Evolutionary conservation across 179 eudicot species (phyloP).

Genomic region (Sideroxylon spinosum): DNA sequence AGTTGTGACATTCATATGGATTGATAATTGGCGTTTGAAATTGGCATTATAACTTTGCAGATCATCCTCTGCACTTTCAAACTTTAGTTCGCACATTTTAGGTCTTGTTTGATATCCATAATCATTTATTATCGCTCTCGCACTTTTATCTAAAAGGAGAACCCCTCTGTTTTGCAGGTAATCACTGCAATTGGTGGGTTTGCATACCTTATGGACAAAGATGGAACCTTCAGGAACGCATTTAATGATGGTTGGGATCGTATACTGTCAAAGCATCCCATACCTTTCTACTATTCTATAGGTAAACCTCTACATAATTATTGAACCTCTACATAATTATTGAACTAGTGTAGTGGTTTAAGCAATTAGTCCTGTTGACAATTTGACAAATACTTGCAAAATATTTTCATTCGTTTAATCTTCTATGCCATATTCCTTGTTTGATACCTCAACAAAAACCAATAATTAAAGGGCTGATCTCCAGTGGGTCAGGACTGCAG

Average conservation of each 20-base stretch:
- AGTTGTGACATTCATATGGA: not conserved
- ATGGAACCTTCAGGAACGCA: constrained; percentile 76
- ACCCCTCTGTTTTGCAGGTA: constrained; percentile 35
- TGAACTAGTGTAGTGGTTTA: not conserved
- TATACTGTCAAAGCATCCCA: constrained; percentile 80
- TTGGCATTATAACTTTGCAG: not conserved
- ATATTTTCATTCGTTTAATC: not conserved
- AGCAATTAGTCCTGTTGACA: not conserved
- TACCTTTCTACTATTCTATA: constrained; percentile 84
- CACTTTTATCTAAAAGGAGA: not conserved
- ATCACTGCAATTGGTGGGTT: constrained; percentile 67
- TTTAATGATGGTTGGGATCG: constrained; percentile 91
- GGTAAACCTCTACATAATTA: constrained; percentile 34
- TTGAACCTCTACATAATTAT: not conserved
- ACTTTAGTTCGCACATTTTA: not conserved
- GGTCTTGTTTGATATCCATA: not conserved
- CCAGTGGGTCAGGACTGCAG: not conserved
- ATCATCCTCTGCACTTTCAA: not conserved
- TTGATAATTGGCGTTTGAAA: not conserved
- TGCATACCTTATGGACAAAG: constrained; percentile 75
- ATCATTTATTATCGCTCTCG: not conserved
- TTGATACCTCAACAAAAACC: not conserved
- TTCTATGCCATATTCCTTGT: not conserved
- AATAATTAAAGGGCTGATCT: not conserved
- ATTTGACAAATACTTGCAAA: not conserved